Conservation (phyloP, 176 grass and related monocot species). For the Aegilops umbellulata region DNA sequence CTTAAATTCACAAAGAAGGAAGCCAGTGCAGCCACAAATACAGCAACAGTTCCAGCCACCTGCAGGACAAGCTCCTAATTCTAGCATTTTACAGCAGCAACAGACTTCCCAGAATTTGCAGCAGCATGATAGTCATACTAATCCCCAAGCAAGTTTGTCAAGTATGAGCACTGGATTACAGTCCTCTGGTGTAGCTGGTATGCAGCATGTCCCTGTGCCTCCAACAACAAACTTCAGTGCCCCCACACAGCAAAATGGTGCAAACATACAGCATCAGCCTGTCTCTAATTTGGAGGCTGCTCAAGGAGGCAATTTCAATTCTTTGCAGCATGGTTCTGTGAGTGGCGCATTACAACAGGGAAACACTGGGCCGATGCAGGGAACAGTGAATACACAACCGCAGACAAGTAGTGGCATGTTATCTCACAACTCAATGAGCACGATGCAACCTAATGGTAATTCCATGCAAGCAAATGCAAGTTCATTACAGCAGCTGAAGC, state of each 20-base stretch:
- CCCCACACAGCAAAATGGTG: slow-evolving; percentile 62
- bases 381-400: slow-evolving; percentile 40
- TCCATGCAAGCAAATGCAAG: slow-evolving; percentile 57
- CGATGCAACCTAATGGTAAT: slow-evolving; percentile 60
- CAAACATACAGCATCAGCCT: slow-evolving; percentile 50
- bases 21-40: slow-evolving; percentile 44
- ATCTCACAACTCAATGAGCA: slow-evolving; percentile 48
- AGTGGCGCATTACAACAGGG: slow-evolving; percentile 42
- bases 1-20: slow-evolving; percentile 61
- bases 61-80: slow-evolving; percentile 55
- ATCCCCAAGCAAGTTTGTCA: slow-evolving; percentile 59
- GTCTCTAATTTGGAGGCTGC: slow-evolving; percentile 47
- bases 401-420: slow-evolving; percentile 59
- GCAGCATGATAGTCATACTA: slow-evolving; percentile 67
- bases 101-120: slow-evolving; percentile 59
- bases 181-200: slow-evolving; percentile 36
- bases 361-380: slow-evolving; percentile 44
- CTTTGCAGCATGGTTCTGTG: slow-evolving; percentile 63
- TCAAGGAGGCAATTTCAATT: slow-evolving; percentile 59
- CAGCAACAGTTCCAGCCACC: slow-evolving; percentile 60
- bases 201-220: slow-evolving; percentile 61
- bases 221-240: slow-evolving; percentile 65
- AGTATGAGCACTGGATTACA: slow-evolving; percentile 52
- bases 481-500: slow-evolving; percentile 68
- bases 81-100: slow-evolving; percentile 59